phyloP scores from a whole-genome alignment of 495 filamentous ascomycete species.

The Penicillium canariense region DNA sequence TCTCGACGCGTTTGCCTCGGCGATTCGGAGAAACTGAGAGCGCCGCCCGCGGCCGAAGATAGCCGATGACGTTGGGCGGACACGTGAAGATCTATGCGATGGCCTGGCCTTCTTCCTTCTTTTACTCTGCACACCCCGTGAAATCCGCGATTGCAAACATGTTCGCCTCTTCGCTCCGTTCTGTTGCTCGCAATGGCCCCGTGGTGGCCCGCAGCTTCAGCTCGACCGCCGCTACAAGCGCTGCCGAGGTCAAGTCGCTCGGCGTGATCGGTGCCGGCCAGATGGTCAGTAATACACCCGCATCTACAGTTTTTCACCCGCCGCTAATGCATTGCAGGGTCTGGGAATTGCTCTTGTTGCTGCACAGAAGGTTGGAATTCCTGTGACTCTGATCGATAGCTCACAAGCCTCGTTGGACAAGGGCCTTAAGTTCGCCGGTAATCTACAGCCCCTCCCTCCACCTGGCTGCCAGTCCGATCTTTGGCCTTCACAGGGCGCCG shows the following conservation, averaged over 20 bases:
- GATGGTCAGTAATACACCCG: conserved; percentile 62
- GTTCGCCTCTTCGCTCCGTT: conserved; percentile 36
- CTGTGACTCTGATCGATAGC: conserved; percentile 83
- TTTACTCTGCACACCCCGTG: not conserved
- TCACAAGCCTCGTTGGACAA: conserved; percentile 88
- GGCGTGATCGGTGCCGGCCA: conserved; percentile 96
- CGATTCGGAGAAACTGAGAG: conserved; percentile 26
- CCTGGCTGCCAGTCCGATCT: not conserved
- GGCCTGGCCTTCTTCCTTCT: conserved; percentile 6
- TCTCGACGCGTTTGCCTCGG: conserved; percentile 27
- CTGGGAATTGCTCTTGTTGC: conserved; percentile 96
- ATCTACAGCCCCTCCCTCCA: conserved; percentile 6
- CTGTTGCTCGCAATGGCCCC: conserved; percentile 30
- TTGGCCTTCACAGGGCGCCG: not conserved
- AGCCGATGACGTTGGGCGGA: conserved; percentile 43
- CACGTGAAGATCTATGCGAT: conserved; percentile 26
- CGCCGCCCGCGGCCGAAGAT: conserved; percentile 38
- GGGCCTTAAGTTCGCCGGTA: conserved; percentile 86
- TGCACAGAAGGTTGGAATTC: conserved; percentile 76
- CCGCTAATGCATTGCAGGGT: conserved; percentile 56
- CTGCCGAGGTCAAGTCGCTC: conserved; percentile 79
- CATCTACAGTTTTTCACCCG: conserved; percentile 3
- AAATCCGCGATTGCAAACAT: conserved; percentile 20
- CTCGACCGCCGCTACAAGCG: conserved; percentile 44
- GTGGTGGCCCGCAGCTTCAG: conserved; percentile 43